Evolutionary conservation across 495 filamentous ascomycete species (phyloP).

Genomic region (Penicillium desertorum): DNA sequence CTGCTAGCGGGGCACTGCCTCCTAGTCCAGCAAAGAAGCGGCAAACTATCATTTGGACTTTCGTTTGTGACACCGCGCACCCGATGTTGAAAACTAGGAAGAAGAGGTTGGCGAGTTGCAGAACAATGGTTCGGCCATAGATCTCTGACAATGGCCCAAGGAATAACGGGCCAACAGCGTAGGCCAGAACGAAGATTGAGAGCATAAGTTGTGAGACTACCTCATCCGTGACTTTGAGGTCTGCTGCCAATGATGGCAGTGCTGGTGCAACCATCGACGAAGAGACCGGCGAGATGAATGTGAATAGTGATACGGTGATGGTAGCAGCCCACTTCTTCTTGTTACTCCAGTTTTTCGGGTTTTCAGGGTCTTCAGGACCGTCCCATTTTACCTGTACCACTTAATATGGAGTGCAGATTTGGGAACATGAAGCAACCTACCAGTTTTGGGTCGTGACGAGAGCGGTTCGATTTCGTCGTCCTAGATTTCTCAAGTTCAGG

Average conservation of each 20-base stretch:
- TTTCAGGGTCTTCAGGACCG: constrained; percentile 55
- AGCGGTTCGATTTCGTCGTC: constrained; percentile 23
- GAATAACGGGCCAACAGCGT: constrained; percentile 67
- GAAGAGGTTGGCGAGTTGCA: constrained; percentile 62
- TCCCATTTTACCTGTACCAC: constrained; percentile 51
- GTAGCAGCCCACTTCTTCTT: constrained; percentile 64
- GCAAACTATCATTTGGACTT: constrained; percentile 53
- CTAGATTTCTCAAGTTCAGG: constrained; percentile 26
- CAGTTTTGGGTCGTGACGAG: constrained; percentile 27
- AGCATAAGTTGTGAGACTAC: constrained; percentile 60
- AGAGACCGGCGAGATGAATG: constrained; percentile 70
- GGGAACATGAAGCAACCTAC: constrained; percentile 15
- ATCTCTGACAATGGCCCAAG: constrained; percentile 73
- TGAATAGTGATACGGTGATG: constrained; percentile 58
- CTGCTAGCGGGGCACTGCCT: constrained; percentile 53
- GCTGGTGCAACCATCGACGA: constrained; percentile 75
- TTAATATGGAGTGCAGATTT: constrained; percentile 5
- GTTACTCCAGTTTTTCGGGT: constrained; percentile 59
- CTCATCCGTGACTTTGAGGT: constrained; percentile 59
- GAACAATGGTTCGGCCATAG: constrained; percentile 64
- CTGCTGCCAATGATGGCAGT: constrained; percentile 51
- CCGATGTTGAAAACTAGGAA: constrained; percentile 62
- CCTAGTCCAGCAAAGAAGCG: constrained; percentile 60
- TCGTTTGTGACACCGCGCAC: constrained; percentile 53
- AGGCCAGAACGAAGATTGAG: constrained; percentile 75